Evolutionary conservation across 371 early-diverging fungal genomes (phyloP).

Genomic region (Mucor indicus): DNA sequence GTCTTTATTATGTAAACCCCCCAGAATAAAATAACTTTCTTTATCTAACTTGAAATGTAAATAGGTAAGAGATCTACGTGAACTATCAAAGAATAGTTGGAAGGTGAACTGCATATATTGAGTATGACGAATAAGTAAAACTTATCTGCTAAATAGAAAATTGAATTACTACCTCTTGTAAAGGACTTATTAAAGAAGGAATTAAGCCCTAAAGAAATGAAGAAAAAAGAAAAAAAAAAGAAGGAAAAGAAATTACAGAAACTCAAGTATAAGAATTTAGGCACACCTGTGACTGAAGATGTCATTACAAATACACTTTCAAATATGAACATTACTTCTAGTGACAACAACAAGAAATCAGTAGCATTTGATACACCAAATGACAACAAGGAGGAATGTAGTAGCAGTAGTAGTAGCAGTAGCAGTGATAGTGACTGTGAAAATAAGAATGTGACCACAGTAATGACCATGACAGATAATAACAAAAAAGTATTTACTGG

Average conservation of each 20-base stretch:
- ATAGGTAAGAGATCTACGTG: constrained; percentile 56
- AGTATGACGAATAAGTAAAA: not conserved
- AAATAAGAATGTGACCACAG: not conserved
- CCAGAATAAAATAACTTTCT: not conserved
- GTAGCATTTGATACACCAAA: constrained; percentile 19
- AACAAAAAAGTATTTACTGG: constrained; percentile 15
- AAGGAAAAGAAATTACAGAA: constrained; percentile 20
- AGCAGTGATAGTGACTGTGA: constrained; percentile 16
- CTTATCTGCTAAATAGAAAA: constrained; percentile 5
- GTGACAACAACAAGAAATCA: constrained; percentile 21
- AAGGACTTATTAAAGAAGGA: constrained; percentile 27
- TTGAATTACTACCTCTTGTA: constrained; percentile 29
- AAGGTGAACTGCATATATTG: constrained; percentile 32
- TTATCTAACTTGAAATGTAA: not conserved
- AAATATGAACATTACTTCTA: constrained; percentile 28
- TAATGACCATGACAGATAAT: not conserved
- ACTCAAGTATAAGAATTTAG: constrained; percentile 12
- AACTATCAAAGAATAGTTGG: constrained; percentile 62
- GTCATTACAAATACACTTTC: constrained; percentile 32
- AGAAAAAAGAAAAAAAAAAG: constrained; percentile 21
- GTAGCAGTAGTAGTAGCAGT: constrained; percentile 22
- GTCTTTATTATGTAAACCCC: constrained; percentile 48
- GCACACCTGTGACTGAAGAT: constrained; percentile 19
- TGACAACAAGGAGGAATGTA: not conserved
- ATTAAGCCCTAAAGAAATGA: constrained; percentile 12